Evolutionary conservation across 2,329 filamentous ascomycete species (phyloP).

Genomic region (Clarireedia monteithiana): DNA sequence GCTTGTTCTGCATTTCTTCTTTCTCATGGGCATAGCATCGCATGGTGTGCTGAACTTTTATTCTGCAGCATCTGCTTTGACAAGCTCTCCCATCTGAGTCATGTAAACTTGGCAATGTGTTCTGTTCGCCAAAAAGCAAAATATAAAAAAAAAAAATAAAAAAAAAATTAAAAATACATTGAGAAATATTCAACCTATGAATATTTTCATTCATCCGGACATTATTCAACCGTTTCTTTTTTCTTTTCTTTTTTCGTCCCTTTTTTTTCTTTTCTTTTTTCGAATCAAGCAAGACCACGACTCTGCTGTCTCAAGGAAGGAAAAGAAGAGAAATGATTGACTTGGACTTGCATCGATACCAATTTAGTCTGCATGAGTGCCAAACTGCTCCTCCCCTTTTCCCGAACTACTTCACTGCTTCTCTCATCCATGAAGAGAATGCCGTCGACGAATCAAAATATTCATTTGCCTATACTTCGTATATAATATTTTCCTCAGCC

Average conservation of each 20-base stretch:
- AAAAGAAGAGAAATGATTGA: neutral
- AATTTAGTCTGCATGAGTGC: neutral
- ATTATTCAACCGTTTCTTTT: neutral
- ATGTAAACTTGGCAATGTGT: no score
- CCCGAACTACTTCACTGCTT: neutral
- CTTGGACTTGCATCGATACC: neutral
- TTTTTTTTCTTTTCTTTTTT: neutral
- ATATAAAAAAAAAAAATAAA: neutral
- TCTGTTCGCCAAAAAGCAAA: no score
- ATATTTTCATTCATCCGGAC: constrained; percentile 8
- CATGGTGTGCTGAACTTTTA: no score
- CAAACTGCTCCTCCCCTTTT: neutral
- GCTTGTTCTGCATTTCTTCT: no score
- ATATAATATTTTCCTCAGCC: neutral
- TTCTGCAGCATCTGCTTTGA: neutral
- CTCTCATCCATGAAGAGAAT: neutral
- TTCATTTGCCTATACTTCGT: neutral
- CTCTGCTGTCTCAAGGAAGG: neutral
- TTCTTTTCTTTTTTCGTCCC: neutral
- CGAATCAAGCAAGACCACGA: constrained; percentile 4
- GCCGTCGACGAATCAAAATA: constrained; percentile 6
- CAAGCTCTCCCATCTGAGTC: neutral
- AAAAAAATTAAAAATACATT: no score
- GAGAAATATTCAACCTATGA: neutral
- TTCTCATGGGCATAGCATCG: no score